phyloP scores from a whole-genome alignment of 306 rosid species.

The Cucurbita argyrosperma region DNA sequence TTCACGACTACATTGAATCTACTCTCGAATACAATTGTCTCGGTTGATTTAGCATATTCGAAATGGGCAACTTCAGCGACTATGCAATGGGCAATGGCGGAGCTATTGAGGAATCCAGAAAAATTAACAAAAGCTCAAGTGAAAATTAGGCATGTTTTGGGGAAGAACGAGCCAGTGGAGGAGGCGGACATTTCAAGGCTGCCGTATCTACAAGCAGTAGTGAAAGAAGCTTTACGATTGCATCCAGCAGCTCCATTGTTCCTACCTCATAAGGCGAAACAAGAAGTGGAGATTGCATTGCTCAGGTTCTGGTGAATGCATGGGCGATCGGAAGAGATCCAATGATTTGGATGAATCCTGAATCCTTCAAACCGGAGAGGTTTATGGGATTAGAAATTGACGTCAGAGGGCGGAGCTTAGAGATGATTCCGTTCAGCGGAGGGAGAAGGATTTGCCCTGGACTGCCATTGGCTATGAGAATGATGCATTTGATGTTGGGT shows the following conservation, averaged over 20 bases:
- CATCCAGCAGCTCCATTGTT: background rate
- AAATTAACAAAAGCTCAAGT: background rate
- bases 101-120: background rate
- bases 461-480: no score
- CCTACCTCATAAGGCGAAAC: background rate
- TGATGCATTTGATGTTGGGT: background rate
- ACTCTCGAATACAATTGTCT: conserved; percentile 27
- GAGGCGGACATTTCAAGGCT: background rate
- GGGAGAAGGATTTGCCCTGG: no score
- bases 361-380: background rate
- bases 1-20: conserved; percentile 19
- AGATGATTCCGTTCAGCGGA: background rate
- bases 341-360: background rate
- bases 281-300: background rate
- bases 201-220: background rate
- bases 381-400: background rate
- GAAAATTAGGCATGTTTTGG: background rate
- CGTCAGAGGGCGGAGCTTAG: background rate
- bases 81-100: conserved; percentile 3
- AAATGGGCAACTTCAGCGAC: background rate
- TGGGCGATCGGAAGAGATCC: conserved; percentile 5
- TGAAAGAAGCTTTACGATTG: background rate
- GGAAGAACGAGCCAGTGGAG: background rate
- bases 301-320: background rate
- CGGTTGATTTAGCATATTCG: conserved; percentile 25